phyloP scores from a whole-genome alignment of 2,329 filamentous ascomycete species.

The Zasmidium angulare region DNA sequence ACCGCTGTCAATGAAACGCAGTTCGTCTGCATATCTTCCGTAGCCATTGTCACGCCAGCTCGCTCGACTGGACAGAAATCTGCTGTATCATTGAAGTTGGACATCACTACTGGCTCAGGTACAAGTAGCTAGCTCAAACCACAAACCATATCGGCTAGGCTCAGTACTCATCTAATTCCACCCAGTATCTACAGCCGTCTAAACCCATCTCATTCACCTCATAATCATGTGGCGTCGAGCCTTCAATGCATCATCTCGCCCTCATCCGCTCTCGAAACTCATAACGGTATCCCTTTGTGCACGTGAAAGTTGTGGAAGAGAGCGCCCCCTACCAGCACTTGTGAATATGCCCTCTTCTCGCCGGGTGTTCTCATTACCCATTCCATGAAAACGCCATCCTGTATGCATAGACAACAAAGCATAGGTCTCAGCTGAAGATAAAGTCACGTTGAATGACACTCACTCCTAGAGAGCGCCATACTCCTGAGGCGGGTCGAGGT shows the following conservation, averaged over 20 bases:
- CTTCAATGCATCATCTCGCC: not conserved
- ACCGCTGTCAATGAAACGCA: no score
- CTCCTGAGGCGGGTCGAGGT: conserved; percentile 48
- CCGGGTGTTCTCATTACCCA: not conserved
- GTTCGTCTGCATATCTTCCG: no score
- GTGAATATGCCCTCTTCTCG: not conserved
- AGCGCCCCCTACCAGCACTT: not conserved
- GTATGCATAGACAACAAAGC: not conserved
- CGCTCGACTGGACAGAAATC: not conserved
- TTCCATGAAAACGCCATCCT: not conserved
- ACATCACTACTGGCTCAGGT: not conserved
- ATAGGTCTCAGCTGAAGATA: not conserved
- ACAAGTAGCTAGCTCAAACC: no score
- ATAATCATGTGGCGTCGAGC: not conserved
- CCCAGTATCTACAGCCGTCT: not conserved
- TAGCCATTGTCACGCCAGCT: no score
- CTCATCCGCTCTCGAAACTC: not conserved
- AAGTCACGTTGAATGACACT: conserved; percentile 1
- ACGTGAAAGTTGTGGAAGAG: not conserved
- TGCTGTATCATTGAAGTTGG: no score
- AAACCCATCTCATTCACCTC: not conserved
- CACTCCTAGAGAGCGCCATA: conserved; percentile 31
- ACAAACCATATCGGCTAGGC: not conserved
- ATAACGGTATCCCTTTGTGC: not conserved
- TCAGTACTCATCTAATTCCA: not conserved